Percentiles rank a stretch among this genome's conserved stretches.
phyloP scores from a whole-genome alignment of 306 rosid genomes.

The Begonia fuchsioides region DNA sequence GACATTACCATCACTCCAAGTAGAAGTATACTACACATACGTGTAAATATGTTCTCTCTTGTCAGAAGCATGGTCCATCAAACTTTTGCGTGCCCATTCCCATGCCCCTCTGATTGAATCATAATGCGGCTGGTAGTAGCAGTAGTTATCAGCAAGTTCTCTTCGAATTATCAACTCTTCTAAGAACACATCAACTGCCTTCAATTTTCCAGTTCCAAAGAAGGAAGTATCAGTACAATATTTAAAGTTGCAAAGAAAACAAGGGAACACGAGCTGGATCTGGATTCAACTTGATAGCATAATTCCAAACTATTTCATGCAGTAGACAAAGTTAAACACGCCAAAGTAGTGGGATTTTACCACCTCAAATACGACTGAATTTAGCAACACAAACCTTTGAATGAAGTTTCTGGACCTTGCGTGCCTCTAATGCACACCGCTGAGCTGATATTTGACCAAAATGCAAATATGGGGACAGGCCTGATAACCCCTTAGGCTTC shows the following conservation, averaged over 20 bases:
- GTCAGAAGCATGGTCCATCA: slow-evolving; percentile 69
- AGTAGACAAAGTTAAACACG: too few species aligned
- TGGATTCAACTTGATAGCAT: too few species aligned
- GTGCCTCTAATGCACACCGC: slow-evolving; percentile 90
- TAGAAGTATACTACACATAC: slow-evolving; percentile 25
- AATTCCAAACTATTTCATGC: too few species aligned
- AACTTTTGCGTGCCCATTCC: slow-evolving; percentile 94
- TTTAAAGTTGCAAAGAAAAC: too few species aligned
- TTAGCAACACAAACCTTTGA: slow-evolving; percentile 40
- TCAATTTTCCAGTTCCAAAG: slow-evolving; percentile 17
- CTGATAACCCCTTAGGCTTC: slow-evolving; percentile 62
- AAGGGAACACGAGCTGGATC: too few species aligned
- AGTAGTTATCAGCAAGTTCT: slow-evolving; percentile 87
- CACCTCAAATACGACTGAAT: too few species aligned
- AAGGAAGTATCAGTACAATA: neutral
- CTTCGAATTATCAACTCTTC: slow-evolving; percentile 85
- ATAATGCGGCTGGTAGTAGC: slow-evolving; percentile 76
- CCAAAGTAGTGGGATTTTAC: too few species aligned
- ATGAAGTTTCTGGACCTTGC: slow-evolving; percentile 22
- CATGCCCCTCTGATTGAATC: slow-evolving; percentile 84
- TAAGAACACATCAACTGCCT: slow-evolving; percentile 72
- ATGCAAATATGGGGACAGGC: slow-evolving; percentile 89
- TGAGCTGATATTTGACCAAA: slow-evolving; percentile 88
- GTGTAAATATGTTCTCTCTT: slow-evolving; percentile 60
- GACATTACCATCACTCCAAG: slow-evolving; percentile 3